Base-by-base conservation (phyloP, 1,284 basidiomycete species). In the Trichosporon sp. region DNA sequence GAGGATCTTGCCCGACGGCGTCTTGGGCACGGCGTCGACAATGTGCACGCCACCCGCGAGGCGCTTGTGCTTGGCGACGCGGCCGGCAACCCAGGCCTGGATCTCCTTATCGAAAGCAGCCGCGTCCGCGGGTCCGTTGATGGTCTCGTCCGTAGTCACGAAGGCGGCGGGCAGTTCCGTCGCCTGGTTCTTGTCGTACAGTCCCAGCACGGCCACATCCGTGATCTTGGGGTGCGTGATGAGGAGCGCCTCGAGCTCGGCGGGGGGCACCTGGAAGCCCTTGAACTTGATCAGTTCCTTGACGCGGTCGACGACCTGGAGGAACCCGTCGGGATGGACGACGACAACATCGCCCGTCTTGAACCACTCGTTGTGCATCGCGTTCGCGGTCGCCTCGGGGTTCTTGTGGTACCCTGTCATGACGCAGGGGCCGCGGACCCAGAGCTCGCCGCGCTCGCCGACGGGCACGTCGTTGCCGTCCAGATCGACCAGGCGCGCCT, bases 241-340 rank as follows among this genome's bases (percentile, higher is more conserved):
- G 1, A 94, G 87, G 0, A 93, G 81, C 46, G 88, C 87, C 79
- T 94, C 92, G 1, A 95, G 86, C 76, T 94, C 92, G 0, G 93
- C 92, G 0, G 93, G 93, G 0, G 93, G 89, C 12, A 94, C 93
- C 86, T 84, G 83, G 73, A 79, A 84, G 31, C 84, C 84, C 73
- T 85, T 85, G 74, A 93, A 93, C 81, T 94, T 93, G 84, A 94
- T 92, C 43, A 94, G 83, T 78, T 94, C 92, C 77, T 94, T 94
- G 75, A 89, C 87, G 61, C 84, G 75, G 73, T 85, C 84, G 46
- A 84, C 81, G 48, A 85, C 81, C 89, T 63, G 31, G 61, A 63
- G 84, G 73, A 81, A 85, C 2, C 91, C 92, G 1, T 92, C 89
- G 1, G 81, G 75, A 74, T 92, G 90, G 4, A 87, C 81, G 10